Evolutionary conservation across 1,139 yeast species (phyloP).

Genomic region (Debaryomyces udenii): DNA sequence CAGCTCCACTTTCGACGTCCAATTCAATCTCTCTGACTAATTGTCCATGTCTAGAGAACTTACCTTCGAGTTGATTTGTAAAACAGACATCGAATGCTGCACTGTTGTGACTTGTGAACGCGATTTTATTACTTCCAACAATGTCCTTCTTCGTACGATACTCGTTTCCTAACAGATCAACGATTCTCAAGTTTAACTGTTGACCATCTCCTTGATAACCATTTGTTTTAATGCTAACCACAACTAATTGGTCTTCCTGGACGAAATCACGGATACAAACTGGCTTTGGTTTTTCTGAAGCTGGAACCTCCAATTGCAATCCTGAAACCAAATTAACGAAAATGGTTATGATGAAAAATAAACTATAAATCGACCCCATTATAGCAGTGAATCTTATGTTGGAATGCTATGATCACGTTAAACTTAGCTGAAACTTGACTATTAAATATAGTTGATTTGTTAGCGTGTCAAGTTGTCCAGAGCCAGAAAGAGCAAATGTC

Average conservation of each 20-base stretch:
- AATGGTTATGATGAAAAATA: slow-evolving; percentile 13
- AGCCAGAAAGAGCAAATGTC: slow-evolving; percentile 1
- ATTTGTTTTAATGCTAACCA: slow-evolving; percentile 71
- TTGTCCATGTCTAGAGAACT: slow-evolving; percentile 33
- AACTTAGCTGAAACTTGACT: background rate
- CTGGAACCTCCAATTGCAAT: slow-evolving; percentile 45
- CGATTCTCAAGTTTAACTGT: slow-evolving; percentile 59
- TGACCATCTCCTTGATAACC: slow-evolving; percentile 89
- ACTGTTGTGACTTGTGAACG: slow-evolving; percentile 81
- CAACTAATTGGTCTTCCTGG: slow-evolving; percentile 79
- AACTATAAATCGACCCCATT: slow-evolving; percentile 5
- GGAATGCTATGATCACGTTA: background rate
- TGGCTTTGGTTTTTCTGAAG: slow-evolving; percentile 39
- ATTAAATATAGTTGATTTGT: slow-evolving; percentile 1
- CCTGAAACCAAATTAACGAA: slow-evolving; percentile 29
- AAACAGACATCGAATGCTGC: slow-evolving; percentile 92
- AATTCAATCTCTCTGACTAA: slow-evolving; percentile 72
- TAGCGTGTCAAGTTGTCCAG: slow-evolving; percentile 11
- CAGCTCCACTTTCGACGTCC: slow-evolving; percentile 93
- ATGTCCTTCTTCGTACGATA: slow-evolving; percentile 66
- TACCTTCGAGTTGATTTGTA: slow-evolving; percentile 59
- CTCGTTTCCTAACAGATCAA: slow-evolving; percentile 72
- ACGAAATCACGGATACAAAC: slow-evolving; percentile 90
- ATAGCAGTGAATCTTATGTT: background rate
- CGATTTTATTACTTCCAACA: slow-evolving; percentile 67